Evolutionary conservation across 352 stramenopile species (phyloP).

Genomic region (Phytophthora foliorum): DNA sequence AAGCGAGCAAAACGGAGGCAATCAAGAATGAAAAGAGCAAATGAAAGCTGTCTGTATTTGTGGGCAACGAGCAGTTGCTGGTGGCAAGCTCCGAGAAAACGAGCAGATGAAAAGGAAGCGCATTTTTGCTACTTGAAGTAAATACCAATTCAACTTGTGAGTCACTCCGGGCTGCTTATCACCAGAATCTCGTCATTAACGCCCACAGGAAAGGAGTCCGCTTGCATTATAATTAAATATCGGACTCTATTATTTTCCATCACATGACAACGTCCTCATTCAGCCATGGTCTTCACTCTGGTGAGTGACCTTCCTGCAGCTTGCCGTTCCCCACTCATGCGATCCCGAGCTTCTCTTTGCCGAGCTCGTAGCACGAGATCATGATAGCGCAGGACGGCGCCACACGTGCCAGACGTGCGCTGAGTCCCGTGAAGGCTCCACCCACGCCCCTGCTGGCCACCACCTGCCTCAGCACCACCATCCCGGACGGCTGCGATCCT

Average conservation of each 20-base stretch:
- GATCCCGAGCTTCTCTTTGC: conserved; percentile 77
- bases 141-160: not conserved
- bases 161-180: not conserved
- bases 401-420: conserved; percentile 72
- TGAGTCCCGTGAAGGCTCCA: conserved; percentile 74
- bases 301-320: conserved; percentile 12
- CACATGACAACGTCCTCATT: conserved; percentile 6
- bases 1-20: not conserved
- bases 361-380: conserved; percentile 87
- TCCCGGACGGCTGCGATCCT: conserved; percentile 47
- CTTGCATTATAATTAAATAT: conserved; percentile 36
- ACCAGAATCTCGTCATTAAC: not conserved
- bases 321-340: conserved; percentile 30
- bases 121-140: no score
- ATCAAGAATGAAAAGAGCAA: not conserved
- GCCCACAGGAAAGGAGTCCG: not conserved
- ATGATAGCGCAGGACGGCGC: conserved; percentile 89
- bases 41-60: not conserved
- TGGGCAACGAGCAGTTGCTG: not conserved
- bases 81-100: no score
- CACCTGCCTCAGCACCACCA: conserved; percentile 59
- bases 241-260: conserved; percentile 18
- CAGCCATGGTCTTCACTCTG: conserved; percentile 7
- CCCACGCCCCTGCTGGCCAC: conserved; percentile 53
- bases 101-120: no score